Base-by-base conservation (phyloP, 805 yeast species). In the Saccharomycopsis malanga region DNA sequence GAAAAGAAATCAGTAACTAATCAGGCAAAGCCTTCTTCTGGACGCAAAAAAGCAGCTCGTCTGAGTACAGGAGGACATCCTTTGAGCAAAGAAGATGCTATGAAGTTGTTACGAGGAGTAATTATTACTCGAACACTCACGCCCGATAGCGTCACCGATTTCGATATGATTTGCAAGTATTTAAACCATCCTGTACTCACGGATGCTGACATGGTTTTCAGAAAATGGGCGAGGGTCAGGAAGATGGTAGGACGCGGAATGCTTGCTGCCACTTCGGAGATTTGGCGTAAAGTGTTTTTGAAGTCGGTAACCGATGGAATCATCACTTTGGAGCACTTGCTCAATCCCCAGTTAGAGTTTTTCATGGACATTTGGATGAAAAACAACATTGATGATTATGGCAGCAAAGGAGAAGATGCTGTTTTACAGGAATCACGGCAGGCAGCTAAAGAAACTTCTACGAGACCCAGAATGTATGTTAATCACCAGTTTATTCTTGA, bases 211-310 rank as follows among this genome's bases (percentile, higher is more conserved):
- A 66, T 70, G 9, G 63, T 82, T 23, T 72, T 71, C 53, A 74
- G 76, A 43, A 79, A 76, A 50, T 89, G 96, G 96, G 77, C 83
- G 1, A 68, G 75, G 17, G 70, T 84, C 6, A 71, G 86, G 37
- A 68, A 55, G 70, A 74, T 51, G 72, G 76, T 81, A 34, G 93
- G 93, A 0, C 69, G 72, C 43, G 83, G 81, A 0, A 67, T 83
- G 37, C 74, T 37, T 72, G 73, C 30, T 34, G 72, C 76, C 0
- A 17, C 37, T 17, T 65, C 70, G 41, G 69, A 70, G 39, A 70
- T 71, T 10, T 89, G 93, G 81, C 91, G 85, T 56, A 69, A 68
- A 18, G 70, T 85, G 18, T 72, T 88, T 21, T 56, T 80, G 30
- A 64, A 66, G 34, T 81, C 80, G 0, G 78, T 86, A 20, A 73